These are phyloP conservation scores for Nemania sp. DNA, from an alignment of 2,329 filamentous ascomycete species.

Conservation along the genomic window DNA sequence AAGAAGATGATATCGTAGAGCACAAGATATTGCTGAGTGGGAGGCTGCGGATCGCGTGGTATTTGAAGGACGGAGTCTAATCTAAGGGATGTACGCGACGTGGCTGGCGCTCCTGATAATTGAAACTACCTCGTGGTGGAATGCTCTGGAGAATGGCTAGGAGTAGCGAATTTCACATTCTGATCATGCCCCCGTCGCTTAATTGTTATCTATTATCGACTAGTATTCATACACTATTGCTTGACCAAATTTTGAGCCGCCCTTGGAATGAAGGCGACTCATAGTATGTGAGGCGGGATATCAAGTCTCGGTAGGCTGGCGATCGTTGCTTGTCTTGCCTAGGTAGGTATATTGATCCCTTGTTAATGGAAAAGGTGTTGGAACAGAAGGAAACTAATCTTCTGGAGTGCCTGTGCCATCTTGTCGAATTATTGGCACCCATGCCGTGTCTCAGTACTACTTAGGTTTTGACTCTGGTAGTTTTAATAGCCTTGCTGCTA, in stretches of 20 bases:
- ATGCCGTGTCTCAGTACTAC: constrained; percentile 33
- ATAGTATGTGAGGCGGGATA: background rate
- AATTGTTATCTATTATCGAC: constrained; percentile 23
- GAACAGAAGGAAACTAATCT: background rate
- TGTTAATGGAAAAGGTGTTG: background rate
- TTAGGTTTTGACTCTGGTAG: constrained; percentile 26
- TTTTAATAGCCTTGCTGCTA: constrained; percentile 32
- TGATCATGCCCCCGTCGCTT: constrained; percentile 24
- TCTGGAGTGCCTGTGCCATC: constrained; percentile 18
- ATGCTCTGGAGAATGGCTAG: constrained; percentile 16
- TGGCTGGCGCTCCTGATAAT: constrained; percentile 1
- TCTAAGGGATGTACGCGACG: constrained; percentile 20
- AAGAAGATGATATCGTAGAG: constrained; percentile 4
- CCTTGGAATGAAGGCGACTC: constrained; percentile 29
- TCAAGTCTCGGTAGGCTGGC: constrained; percentile 1
- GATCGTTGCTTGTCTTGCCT: background rate
- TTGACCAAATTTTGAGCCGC: constrained; percentile 17
- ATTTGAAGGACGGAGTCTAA: constrained; percentile 27
- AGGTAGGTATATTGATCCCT: background rate
- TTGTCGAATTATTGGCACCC: constrained; percentile 17
- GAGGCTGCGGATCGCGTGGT: constrained; percentile 15
- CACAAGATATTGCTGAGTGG: background rate
- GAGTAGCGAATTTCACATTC: constrained; percentile 2
- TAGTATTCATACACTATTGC: constrained; percentile 4
- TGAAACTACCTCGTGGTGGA: constrained; percentile 24